Evolutionary conservation across 768 basidiomycete species (phyloP), one percentile per base, ranked within the genome.

Genomic region (Phylloporus sp.): DNA sequence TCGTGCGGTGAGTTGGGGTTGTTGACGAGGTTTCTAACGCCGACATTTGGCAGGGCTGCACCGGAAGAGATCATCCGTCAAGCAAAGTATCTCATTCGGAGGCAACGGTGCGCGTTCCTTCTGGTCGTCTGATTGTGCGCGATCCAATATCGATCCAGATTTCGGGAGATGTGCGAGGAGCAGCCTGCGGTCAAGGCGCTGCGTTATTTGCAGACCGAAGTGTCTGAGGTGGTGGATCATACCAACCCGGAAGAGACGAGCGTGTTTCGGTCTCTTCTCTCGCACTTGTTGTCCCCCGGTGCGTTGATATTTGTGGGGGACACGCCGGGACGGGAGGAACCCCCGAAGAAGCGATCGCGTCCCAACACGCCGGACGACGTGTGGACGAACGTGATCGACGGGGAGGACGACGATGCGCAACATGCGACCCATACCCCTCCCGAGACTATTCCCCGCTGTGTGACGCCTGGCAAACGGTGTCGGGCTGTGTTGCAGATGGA

Each of bases 111-210:
- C 44, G 81, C 6, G 1, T 10, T 29, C n/a, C n/a, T n/a, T 8
- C 11, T 8, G 21, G 1, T n/a, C 14, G 9, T 27, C 21, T 15
- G 11, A 46, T 15, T 9, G 6, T 9, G 33, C 35, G 29, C 38
- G 27, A 9, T 31, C 24, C n/a, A 5, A 23, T 24, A 28, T 15
- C 26, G 40, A 26, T 9, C 23, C 54, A 90, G 88, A 55, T 90
- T 90, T 68, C 79, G 82, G n/a, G 88, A 91, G 58, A 81, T 89
- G 75, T 86, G 86, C 57, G 79, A 81, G 61, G 78, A 80, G 36
- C 71, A 65, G 14, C 64, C 80, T 2, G 49, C 65, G 1, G 73
- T 85, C 20, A 77, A 81, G 56, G 84, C 89, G 1, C 72, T 91
- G 32, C 74, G 70, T 13, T 90, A 88, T 66, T 68, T 91, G 27